Evolutionary conservation across 75 land plant species (phyloP), one percentile per base, ranked within the genome.

Genomic region (Adiantum capillusveneris): DNA sequence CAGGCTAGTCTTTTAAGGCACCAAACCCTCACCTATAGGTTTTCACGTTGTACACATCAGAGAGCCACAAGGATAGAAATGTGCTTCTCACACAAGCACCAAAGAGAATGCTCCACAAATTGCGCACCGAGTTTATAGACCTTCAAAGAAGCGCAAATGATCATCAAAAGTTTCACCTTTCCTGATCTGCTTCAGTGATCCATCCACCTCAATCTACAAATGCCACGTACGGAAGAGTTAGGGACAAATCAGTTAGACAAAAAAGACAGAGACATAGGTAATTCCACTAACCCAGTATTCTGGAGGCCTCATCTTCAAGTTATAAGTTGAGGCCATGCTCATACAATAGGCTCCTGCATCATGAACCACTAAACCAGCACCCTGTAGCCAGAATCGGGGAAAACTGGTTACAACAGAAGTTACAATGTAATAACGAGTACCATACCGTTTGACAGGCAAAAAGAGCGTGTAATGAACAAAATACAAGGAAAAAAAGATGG

Each of bases 261-360:
- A n/a, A n/a, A 34, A 34, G 9, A 34, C 37, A 5, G 9, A 34
- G 9, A 34, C 7, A 34, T 5, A 5, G 9, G 9, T 34, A 34
- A 24, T 55, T 11, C 49, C 18, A 0, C 56, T 25, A 70, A 94
- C 98, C 98, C 98, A 94, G 52, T 94, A 90, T 69, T 94, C 98
- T 29, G 98, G 73, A 11, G 98, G 98, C 48, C 98, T 74, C 98
- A 94, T 94, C 65, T 84, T 91, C 59, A 94, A 74, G 63, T 94
- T 94, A 69, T 94, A 94, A n/a, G 93, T 86, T 29, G 98, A 94
- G 29, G 98, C 90, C 98, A 94, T 94, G 64, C 96, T 90, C 98
- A 94, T 94, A 72, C 98, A 94, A 58, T 94, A 94, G 16, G 98
- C 98, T 29, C 98, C 98, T 0, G 96, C 98, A 75, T 94, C 98